phyloP scores from a whole-genome alignment of 2,329 filamentous ascomycete genomes.

The Albophoma yamanashiensis region DNA sequence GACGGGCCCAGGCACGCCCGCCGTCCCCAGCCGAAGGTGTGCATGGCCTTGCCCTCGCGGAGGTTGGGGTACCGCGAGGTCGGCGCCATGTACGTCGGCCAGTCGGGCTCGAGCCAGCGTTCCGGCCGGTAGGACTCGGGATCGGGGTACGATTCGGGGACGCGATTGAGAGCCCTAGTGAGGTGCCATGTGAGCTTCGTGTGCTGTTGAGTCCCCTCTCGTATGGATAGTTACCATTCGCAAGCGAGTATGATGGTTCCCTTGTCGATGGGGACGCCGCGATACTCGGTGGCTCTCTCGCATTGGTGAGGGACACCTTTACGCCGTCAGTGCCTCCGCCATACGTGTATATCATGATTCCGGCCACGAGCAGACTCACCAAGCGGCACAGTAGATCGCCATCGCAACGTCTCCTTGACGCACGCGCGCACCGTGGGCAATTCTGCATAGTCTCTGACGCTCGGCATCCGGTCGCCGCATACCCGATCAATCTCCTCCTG shows the following conservation, averaged over 20 bases:
- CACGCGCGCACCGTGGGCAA: slow-evolving; percentile 31
- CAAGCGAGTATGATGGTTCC: not conserved
- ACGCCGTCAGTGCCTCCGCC: not conserved
- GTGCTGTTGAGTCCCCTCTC: too few relatives aligned
- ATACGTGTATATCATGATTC: not conserved
- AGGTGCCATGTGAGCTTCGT: not conserved
- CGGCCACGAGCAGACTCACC: not conserved
- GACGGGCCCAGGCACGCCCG: not conserved
- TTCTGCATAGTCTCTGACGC: slow-evolving; percentile 2
- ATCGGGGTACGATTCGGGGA: not conserved
- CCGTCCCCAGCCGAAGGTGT: slow-evolving; percentile 45
- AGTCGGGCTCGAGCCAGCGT: slow-evolving; percentile 50
- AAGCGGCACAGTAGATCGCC: slow-evolving; percentile 44
- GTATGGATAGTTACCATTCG: not conserved
- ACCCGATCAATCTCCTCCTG: slow-evolving; percentile 37
- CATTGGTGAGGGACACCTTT: not conserved
- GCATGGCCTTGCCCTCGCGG: slow-evolving; percentile 45
- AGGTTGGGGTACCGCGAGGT: slow-evolving; percentile 53
- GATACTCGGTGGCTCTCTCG: not conserved
- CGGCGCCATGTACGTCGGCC: slow-evolving; percentile 55
- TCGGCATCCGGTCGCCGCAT: not conserved
- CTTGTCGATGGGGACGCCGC: not conserved
- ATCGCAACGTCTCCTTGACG: slow-evolving; percentile 47
- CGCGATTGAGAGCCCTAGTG: not conserved
- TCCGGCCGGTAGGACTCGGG: slow-evolving; percentile 29